Base-by-base conservation (phyloP, 805 yeast genomes). In the Candida nanaspora region DNA sequence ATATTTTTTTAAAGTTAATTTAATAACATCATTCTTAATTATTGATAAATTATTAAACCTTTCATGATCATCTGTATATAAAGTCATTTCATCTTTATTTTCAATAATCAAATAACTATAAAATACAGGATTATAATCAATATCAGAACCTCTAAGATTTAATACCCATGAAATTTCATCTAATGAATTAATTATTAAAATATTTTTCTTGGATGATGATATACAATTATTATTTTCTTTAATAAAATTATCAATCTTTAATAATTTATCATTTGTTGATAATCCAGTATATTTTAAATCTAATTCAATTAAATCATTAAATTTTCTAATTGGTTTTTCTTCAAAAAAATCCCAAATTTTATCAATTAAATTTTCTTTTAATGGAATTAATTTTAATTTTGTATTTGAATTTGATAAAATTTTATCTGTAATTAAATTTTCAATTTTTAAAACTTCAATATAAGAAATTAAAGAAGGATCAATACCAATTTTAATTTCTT, bases 161-260 rank as follows among this genome's bases (percentile, higher is more conserved):
- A 88, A 73, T 33, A 88, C 63, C 96, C 96, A 89, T 7, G 95
- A 93, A 46, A 88, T 77, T 50, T 89, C 96, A 63, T 91, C 97
- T 39, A 89, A 62, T 4, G 77, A 68, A 41, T 69, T 62, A 6
- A 74, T 57, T 10, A 75, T 65, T 40, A 63, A 31, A 1, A 58
- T n/a, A n/a, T n/a, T n/a, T n/a, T n/a, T n/a, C n/a, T n/a, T n/a
- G n/a, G n/a, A n/a, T n/a, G n/a, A n/a, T n/a, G n/a, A 49, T 7
- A 48, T 38, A 13, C 52, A 47, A 9, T 46, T 34, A 40, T 49
- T 42, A 25, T 55, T 64, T 61, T 59, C 41, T 40, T 53, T 52
- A 52, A 78, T 59, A 10, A 55, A 47, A 0, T 55, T 44, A 36
- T 68, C 45, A 25, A 82, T 62, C 41, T 73, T 71, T 2, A 52